Percentiles rank a stretch among this genome's conserved stretches.
Conservation (phyloP, 192 early-diverging fungal species). For the Dispira parvispora region DNA sequence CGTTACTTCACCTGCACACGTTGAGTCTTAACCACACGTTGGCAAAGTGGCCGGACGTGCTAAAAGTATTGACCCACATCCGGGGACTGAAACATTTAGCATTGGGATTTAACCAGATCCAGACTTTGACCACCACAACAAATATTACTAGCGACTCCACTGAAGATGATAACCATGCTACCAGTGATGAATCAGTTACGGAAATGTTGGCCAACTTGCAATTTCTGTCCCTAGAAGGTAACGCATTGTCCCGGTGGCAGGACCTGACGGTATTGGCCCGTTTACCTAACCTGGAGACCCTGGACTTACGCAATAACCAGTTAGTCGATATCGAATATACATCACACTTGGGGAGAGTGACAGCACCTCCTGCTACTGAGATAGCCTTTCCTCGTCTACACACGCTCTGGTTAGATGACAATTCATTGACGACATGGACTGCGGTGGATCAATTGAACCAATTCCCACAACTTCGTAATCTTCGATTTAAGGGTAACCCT, state of each 20-base stretch:
- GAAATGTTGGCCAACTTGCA: not conserved
- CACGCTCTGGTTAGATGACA: conserved; percentile 1
- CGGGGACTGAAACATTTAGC: not conserved
- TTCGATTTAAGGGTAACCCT: no score
- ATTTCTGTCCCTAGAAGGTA: conserved; percentile 19
- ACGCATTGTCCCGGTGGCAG: conserved; percentile 9
- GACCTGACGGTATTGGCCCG: conserved; percentile 11
- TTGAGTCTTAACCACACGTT: not conserved
- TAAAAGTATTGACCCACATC: not conserved
- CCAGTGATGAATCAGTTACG: not conserved
- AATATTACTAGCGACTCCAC: not conserved
- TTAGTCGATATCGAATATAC: not conserved
- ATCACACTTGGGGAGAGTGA: not conserved
- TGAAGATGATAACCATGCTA: not conserved
- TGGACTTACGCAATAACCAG: conserved; percentile 19
- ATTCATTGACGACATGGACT: not conserved
- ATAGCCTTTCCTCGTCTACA: conserved; percentile 2
- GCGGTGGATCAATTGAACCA: not conserved
- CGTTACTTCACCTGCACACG: not conserved
- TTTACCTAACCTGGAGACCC: conserved; percentile 8
- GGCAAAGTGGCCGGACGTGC: not conserved
- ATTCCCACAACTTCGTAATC: not conserved
- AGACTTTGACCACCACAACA: not conserved
- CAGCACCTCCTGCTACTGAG: not conserved
- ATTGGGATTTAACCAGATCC: not conserved